Conservation (phyloP, 1,139 yeast genomes). For the Neolecta irregularis region DNA sequence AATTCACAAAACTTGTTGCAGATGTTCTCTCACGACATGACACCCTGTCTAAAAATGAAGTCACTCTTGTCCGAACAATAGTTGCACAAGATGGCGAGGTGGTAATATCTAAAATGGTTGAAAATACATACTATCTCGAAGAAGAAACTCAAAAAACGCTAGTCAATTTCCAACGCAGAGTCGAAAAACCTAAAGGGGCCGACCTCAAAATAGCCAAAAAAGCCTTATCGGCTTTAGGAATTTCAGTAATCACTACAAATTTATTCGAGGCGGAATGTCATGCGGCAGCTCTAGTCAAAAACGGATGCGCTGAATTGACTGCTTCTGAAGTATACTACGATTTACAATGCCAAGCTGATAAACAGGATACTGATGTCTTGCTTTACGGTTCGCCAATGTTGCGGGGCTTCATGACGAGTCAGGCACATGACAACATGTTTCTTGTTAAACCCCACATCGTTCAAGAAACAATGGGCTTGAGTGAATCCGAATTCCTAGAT, state of each 20-base stretch:
- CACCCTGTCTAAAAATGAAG: too few species aligned
- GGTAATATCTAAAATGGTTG: not conserved
- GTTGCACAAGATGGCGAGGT: not conserved
- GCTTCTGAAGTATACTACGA: too few species aligned
- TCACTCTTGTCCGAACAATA: not conserved
- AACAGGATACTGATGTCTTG: conserved; percentile 12
- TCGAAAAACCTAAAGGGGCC: not conserved
- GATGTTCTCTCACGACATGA: too few species aligned
- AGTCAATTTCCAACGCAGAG: conserved; percentile 1
- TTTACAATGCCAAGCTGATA: too few species aligned
- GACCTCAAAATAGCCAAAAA: conserved; percentile 2
- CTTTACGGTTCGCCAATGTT: conserved; percentile 11
- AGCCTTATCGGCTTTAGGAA: conserved; percentile 1
- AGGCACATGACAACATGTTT: not conserved
- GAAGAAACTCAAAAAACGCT: not conserved
- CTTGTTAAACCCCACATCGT: not conserved
- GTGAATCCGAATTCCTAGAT: not conserved
- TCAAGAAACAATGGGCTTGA: conserved; percentile 1
- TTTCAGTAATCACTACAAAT: not conserved
- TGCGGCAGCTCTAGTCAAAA: conserved; percentile 4
- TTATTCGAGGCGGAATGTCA: conserved; percentile 2
- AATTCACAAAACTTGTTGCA: too few species aligned
- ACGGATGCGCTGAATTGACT: conserved; percentile 1
- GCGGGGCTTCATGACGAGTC: conserved; percentile 10
- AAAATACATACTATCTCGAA: not conserved